Percentiles rank a stretch among this genome's conserved stretches.
phyloP scores from a whole-genome alignment of 768 basidiomycete species.

The Tulasnella sp. region DNA sequence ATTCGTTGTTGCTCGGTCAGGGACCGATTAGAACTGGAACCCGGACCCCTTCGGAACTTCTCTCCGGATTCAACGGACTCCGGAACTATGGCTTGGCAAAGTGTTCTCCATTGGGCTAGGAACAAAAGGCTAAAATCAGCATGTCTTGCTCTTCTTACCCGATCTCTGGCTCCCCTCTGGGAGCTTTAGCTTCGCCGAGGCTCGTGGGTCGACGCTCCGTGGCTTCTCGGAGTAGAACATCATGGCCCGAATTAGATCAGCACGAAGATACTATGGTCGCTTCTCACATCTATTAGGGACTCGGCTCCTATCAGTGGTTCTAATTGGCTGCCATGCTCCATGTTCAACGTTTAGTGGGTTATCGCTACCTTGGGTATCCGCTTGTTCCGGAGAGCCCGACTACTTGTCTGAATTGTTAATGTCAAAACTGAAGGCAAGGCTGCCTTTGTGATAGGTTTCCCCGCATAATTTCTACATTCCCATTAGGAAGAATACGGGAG shows the following conservation, averaged over 20 bases:
- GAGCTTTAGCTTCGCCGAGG: not conserved
- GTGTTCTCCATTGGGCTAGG: not conserved
- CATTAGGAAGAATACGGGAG: too few species aligned
- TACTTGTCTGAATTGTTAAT: not conserved
- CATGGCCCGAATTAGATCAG: not conserved
- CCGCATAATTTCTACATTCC: too few species aligned
- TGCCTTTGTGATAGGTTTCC: too few species aligned
- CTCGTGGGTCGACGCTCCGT: not conserved
- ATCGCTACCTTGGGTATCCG: not conserved
- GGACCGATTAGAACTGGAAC: not conserved
- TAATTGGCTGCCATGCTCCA: not conserved
- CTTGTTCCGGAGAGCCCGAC: not conserved
- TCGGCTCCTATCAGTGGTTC: not conserved
- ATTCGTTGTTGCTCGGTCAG: not conserved
- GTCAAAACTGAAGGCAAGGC: too few species aligned
- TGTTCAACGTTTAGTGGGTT: not conserved
- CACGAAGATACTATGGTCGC: not conserved
- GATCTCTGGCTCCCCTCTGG: not conserved
- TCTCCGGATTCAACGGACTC: not conserved
- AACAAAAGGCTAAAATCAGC: not conserved
- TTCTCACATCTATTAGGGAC: not conserved
- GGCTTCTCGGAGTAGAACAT: not conserved
- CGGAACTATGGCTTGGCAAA: not conserved
- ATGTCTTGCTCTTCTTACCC: not conserved
- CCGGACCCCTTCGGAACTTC: not conserved